These are phyloP conservation scores for Asclepias syriaca DNA, from an alignment of 257 asterid species.

Conservation along the genomic window DNA sequence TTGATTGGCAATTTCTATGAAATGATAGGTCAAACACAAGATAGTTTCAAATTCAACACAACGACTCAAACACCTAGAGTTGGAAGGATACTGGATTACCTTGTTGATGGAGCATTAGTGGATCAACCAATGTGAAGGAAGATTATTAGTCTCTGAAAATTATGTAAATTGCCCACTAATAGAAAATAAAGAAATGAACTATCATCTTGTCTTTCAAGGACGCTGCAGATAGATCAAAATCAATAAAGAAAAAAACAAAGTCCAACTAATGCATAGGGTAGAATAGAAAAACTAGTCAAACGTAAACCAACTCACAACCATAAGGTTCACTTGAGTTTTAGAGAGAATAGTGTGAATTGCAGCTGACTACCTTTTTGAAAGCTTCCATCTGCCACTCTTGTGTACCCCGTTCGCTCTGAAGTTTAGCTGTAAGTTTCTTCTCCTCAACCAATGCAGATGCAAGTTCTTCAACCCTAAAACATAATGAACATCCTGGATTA, in stretches of 20 bases:
- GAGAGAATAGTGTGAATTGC: not conserved
- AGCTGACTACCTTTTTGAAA: conserved; percentile 59
- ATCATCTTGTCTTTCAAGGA: not conserved
- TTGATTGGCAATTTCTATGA: not conserved
- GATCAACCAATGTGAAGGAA: not conserved
- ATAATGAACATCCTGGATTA: not conserved
- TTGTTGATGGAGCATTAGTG: not conserved
- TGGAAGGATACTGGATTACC: not conserved
- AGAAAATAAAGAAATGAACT: not conserved
- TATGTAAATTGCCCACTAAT: not conserved
- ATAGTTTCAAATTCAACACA: not conserved
- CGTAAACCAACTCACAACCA: not conserved
- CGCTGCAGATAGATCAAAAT: not conserved
- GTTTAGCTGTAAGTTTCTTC: conserved; percentile 37
- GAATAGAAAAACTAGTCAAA: not conserved
- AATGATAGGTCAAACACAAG: not conserved
- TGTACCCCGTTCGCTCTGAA: conserved; percentile 49
- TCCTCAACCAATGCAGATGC: conserved; percentile 55
- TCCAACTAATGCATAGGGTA: not conserved
- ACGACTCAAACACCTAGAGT: not conserved
- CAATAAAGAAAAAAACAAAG: not conserved
- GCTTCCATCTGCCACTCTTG: conserved; percentile 42
- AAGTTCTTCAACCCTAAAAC: conserved; percentile 69
- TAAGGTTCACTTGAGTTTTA: not conserved
- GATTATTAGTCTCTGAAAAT: not conserved